Evolutionary conservation across 768 basidiomycete species (phyloP).

Genomic region (Suillus subaureus): DNA sequence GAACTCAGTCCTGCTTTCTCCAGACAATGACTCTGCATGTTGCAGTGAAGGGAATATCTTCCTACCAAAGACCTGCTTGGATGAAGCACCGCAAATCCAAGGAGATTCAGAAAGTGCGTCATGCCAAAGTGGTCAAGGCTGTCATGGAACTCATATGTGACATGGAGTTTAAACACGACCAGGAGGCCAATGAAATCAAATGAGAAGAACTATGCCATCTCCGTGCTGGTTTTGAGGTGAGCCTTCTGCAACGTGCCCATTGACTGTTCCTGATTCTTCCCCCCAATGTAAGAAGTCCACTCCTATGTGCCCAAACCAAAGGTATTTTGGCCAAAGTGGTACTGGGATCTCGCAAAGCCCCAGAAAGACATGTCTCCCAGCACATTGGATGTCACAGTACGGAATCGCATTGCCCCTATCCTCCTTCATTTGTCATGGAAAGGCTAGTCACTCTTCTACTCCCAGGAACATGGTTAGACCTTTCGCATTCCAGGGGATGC

Average conservation of each 20-base stretch:
- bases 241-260: slow-evolving; percentile 31
- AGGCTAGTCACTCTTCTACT: slow-evolving; percentile 82
- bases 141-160: slow-evolving; percentile 55
- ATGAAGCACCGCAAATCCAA: slow-evolving; percentile 79
- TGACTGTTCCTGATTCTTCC: slow-evolving; percentile 2
- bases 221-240: slow-evolving; percentile 42
- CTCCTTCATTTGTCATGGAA: slow-evolving; percentile 88
- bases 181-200: slow-evolving; percentile 42
- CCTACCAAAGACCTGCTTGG: slow-evolving; percentile 94
- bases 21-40: slow-evolving; percentile 97
- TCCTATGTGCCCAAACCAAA: slow-evolving; percentile 42
- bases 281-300: slow-evolving; percentile 29
- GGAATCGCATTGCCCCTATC: slow-evolving; percentile 81
- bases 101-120: slow-evolving; percentile 52
- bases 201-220: slow-evolving; percentile 42
- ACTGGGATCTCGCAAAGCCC: slow-evolving; percentile 83
- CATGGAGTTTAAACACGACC: slow-evolving; percentile 35
- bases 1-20: slow-evolving; percentile 76
- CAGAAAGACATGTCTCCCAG: slow-evolving; percentile 69
- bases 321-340: slow-evolving; percentile 95
- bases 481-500: slow-evolving; percentile 68
- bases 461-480: slow-evolving; percentile 88
- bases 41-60: slow-evolving; percentile 92
- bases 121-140: slow-evolving; percentile 64
- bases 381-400: slow-evolving; percentile 81